Evolutionary conservation across 2,329 filamentous ascomycete genomes (phyloP), one percentile per base, ranked within the genome.

Genomic region (Clarireedia sp.): DNA sequence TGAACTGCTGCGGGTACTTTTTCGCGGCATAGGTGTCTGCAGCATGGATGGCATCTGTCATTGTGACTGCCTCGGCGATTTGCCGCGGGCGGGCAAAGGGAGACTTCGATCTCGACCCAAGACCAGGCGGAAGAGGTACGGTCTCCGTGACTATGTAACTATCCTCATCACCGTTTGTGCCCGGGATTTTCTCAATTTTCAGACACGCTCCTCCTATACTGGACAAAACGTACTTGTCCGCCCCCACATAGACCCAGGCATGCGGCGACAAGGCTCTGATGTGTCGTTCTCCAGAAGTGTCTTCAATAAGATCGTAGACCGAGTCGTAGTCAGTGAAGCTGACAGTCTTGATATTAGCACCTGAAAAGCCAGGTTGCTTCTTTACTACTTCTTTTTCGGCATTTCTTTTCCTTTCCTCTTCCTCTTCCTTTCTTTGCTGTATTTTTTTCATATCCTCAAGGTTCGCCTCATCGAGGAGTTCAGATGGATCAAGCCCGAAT

Each of bases 291-390:
- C 81, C 82, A 2, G 84, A 86, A 0, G 84, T 86, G 68, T 97
- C 92, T 45, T 85, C 79, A 37, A 99, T 86, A 14, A 99, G 79
- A 65, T 97, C 94, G 61, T 90, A 85, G n/a, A 99, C 84, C 2
- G 87, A 92, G 56, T 88, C 87, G 69, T 97, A 99, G 63, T 96
- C 89, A 7, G 89, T 92, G 66, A 97, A 95, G 0, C 82, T 86
- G 17, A 60, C 57, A 23, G 44, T 63, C 19, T 46, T 60, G 16
- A 40, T 61, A 43, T 46, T 57, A 17, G 57, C 43, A 3, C 45
- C 24, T 17, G 38, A 48, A 36, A 44, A 51, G 8, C 36, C 33
- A 37, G 46, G 17, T 9, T 17, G 38, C 1, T 40, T 10, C 24
- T 52, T 51, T 3, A 40, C 36, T n/a, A 37, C 17, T 9, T 40